These are phyloP conservation scores for Datisca glomerata DNA, from an alignment of 306 rosid genomes.

Conservation along the genomic window DNA sequence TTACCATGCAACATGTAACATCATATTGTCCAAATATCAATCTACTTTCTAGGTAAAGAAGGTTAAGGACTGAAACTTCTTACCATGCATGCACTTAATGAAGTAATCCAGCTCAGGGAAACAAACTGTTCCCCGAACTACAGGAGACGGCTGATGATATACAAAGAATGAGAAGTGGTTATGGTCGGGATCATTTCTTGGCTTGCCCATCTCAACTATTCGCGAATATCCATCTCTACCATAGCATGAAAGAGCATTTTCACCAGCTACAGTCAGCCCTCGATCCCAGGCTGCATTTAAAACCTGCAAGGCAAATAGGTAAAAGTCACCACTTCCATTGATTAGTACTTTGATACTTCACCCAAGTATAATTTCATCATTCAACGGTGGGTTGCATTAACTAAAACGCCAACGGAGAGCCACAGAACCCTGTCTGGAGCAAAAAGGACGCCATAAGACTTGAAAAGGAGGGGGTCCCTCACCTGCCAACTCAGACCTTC, in stretches of 20 bases:
- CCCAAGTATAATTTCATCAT: too few species aligned
- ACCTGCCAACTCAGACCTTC: conserved; percentile 98
- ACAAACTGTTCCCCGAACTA: conserved; percentile 59
- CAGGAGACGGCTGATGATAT: conserved; percentile 58
- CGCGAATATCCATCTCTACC: conserved; percentile 71
- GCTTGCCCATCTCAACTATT: conserved; percentile 73
- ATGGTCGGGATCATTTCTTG: conserved; percentile 82
- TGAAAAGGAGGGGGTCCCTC: conserved; percentile 9
- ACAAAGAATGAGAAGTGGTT: conserved; percentile 70
- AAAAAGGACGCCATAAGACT: too few species aligned
- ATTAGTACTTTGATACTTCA: too few species aligned
- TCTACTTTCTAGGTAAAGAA: conserved; percentile 8
- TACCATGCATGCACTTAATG: conserved; percentile 93
- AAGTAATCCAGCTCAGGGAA: conserved; percentile 69
- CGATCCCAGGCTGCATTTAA: conserved; percentile 82
- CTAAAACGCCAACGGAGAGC: too few species aligned
- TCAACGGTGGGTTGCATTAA: too few species aligned
- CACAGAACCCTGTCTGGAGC: too few species aligned
- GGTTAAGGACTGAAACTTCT: conserved; percentile 6
- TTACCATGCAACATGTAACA: background rate
- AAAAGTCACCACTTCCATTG: too few species aligned
- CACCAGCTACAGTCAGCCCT: conserved; percentile 70
- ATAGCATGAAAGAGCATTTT: conserved; percentile 63
- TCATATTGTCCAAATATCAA: too few species aligned
- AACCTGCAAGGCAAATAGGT: conserved; percentile 31